Conservation (phyloP, 108 stramenopile species). For the Thalassiosira profunda region DNA sequence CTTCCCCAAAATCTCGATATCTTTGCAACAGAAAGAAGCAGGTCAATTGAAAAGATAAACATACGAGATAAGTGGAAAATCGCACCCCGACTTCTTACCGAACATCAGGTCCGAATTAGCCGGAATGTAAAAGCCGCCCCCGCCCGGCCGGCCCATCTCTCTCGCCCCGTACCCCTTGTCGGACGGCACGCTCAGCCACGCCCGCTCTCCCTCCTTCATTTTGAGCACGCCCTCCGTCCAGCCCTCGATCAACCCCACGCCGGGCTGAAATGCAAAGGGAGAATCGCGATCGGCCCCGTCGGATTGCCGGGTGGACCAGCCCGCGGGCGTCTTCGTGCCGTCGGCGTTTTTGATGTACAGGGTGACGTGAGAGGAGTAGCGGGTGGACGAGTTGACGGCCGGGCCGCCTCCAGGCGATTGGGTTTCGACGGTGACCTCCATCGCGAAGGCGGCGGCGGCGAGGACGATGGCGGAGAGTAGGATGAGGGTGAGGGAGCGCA, state of each 20-base stretch:
- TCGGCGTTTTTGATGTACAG: constrained; percentile 65
- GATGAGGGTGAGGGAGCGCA: background rate
- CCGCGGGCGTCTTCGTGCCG: constrained; percentile 51
- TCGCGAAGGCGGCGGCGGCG: constrained; percentile 9
- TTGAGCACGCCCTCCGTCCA: constrained; percentile 72
- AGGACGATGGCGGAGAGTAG: background rate
- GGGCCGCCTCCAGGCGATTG: constrained; percentile 33
- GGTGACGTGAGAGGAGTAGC: constrained; percentile 56
- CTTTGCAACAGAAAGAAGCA: too few relatives aligned
- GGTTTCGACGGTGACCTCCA: constrained; percentile 19
- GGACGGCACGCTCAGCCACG: constrained; percentile 52
- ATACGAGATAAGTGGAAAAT: too few relatives aligned
- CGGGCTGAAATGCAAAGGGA: constrained; percentile 69
- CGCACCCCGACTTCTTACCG: too few relatives aligned
- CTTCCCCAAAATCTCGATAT: constrained; percentile 70
- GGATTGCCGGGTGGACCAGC: constrained; percentile 64
- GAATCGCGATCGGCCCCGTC: constrained; percentile 55
- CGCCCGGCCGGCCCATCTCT: constrained; percentile 53
- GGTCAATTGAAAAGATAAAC: too few relatives aligned
- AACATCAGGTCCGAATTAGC: constrained; percentile 64
- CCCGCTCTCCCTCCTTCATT: constrained; percentile 73
- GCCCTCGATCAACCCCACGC: constrained; percentile 61
- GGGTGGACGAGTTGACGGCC: constrained; percentile 32
- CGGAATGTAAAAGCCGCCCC: constrained; percentile 65
- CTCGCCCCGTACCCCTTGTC: constrained; percentile 58